These are phyloP conservation scores for Gossypium anomalum DNA, from an alignment of 345 rosid species.

Conservation along the genomic window DNA sequence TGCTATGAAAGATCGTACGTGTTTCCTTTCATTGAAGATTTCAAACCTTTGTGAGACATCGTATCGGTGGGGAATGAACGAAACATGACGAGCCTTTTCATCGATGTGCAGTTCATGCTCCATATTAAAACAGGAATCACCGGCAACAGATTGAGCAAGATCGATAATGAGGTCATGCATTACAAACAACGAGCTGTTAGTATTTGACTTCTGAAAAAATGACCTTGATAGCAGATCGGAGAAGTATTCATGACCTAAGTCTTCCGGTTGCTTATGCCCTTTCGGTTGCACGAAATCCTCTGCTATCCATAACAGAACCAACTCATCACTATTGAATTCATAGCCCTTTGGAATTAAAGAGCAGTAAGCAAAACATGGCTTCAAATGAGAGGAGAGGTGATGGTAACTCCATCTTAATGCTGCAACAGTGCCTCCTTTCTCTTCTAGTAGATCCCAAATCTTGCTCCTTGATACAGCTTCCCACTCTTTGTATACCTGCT, in stretches of 20 bases:
- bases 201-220: slow-evolving; percentile 13
- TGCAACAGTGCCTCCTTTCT: slow-evolving; percentile 3
- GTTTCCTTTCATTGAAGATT: not conserved
- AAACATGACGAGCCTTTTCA: slow-evolving; percentile 18
- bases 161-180: slow-evolving; percentile 29
- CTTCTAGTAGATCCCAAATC: slow-evolving; percentile 15
- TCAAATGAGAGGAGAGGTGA: slow-evolving; percentile 22
- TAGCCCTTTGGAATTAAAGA: slow-evolving; percentile 17
- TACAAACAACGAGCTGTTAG: not conserved
- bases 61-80: slow-evolving; percentile 7
- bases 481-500: not conserved
- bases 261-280: slow-evolving; percentile 5
- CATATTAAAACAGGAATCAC: not conserved
- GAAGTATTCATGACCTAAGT: slow-evolving; percentile 5
- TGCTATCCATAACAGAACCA: slow-evolving; percentile 33
- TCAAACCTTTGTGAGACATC: slow-evolving; percentile 8
- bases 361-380: slow-evolving; percentile 28
- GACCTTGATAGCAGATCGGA: slow-evolving; percentile 6
- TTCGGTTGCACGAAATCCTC: slow-evolving; percentile 15
- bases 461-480: slow-evolving; percentile 14
- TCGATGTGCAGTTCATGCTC: not conserved
- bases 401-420: slow-evolving; percentile 20
- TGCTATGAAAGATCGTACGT: slow-evolving; percentile 12
- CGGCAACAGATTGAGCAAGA: slow-evolving; percentile 19
- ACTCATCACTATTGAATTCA: not conserved